phyloP scores from a whole-genome alignment of 1,284 basidiomycete genomes.

The Athelia psychrophila region DNA sequence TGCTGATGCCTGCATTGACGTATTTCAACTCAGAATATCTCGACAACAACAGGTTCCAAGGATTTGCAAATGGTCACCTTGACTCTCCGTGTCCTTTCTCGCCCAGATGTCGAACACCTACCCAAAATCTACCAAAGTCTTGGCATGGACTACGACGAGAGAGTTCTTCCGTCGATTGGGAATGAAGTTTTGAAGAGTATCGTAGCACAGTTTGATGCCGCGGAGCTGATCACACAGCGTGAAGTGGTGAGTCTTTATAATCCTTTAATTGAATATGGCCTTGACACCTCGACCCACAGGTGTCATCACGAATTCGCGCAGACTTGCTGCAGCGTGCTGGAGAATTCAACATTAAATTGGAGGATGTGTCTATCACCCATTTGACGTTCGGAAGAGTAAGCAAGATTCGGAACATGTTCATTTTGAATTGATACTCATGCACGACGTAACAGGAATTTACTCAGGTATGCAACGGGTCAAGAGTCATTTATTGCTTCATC shows the following conservation, averaged over 20 bases:
- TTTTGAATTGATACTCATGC: slow-evolving; percentile 2
- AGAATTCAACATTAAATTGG: slow-evolving; percentile 95
- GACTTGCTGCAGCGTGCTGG: slow-evolving; percentile 92
- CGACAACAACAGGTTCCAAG: slow-evolving; percentile 94
- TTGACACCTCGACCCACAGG: slow-evolving; percentile 36
- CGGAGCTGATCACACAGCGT: slow-evolving; percentile 90
- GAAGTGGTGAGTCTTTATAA: slow-evolving; percentile 60
- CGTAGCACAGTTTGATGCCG: slow-evolving; percentile 98
- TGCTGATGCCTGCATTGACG: slow-evolving; percentile 2
- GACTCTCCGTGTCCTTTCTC: slow-evolving; percentile 92
- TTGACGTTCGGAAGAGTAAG: slow-evolving; percentile 77
- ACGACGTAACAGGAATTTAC: slow-evolving; percentile 66
- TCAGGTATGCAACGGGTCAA: slow-evolving; percentile 37
- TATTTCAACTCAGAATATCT: slow-evolving; percentile 79
- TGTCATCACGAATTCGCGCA: slow-evolving; percentile 91
- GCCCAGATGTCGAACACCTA: slow-evolving; percentile 88
- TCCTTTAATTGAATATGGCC: background rate
- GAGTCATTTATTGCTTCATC: background rate
- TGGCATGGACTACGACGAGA: slow-evolving; percentile 96
- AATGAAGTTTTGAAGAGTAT: slow-evolving; percentile 98
- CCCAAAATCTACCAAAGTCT: slow-evolving; percentile 94
- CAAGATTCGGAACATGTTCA: slow-evolving; percentile 1
- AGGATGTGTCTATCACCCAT: slow-evolving; percentile 97
- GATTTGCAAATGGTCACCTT: slow-evolving; percentile 98
- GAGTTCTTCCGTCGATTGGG: slow-evolving; percentile 90